phyloP scores from a whole-genome alignment of 2,329 filamentous ascomycete genomes.

The Emergomyces orientalis region DNA sequence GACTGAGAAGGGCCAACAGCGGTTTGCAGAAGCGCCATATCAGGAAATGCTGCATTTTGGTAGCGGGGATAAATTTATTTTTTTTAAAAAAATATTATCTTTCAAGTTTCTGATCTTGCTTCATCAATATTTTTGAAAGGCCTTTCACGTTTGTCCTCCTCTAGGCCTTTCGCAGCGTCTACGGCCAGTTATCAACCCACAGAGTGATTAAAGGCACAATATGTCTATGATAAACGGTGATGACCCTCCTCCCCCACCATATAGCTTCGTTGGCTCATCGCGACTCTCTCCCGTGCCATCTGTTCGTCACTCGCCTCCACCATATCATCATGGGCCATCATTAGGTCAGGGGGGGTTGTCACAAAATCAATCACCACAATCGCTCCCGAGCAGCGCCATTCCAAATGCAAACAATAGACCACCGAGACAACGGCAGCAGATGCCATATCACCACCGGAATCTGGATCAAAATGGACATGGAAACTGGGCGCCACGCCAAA shows the following conservation, averaged over 20 bases:
- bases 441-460: not conserved
- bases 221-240: not conserved
- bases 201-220: not conserved
- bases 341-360: not conserved
- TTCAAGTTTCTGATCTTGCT: not conserved
- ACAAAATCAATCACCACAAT: not conserved
- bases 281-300: not conserved
- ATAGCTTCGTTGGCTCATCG: slow-evolving; percentile 3
- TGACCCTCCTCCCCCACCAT: not conserved
- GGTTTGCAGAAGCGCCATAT: not conserved
- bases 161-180: not conserved
- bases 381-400: not conserved
- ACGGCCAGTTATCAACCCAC: not conserved
- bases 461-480: not conserved
- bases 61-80: not conserved
- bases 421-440: not conserved
- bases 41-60: not conserved
- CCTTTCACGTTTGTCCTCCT: not conserved
- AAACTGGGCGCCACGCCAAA: not conserved
- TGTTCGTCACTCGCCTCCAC: not conserved
- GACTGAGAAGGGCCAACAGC: too few species aligned
- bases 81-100: not conserved
- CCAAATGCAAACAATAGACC: not conserved
- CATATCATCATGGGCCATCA: not conserved
- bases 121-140: not conserved